Base-by-base conservation (phyloP, 768 basidiomycete species). In the Hericium coralloides region DNA sequence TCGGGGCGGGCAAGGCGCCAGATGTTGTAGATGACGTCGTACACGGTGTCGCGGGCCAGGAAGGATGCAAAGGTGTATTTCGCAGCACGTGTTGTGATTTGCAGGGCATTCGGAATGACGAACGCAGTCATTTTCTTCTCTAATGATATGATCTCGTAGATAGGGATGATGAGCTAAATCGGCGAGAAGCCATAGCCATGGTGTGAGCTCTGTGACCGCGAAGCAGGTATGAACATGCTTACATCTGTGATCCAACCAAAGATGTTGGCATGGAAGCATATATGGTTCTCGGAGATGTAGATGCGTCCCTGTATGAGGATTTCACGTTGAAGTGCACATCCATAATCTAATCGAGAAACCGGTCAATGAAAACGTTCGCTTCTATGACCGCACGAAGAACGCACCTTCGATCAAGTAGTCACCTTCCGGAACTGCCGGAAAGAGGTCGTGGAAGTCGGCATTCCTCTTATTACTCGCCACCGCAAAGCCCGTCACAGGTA, bases 221-320 rank as follows among this genome's bases (percentile, higher is more conserved):
- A 31, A 31, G 31, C 31, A 31, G 31, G 5, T 31, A 31, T 31
- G 31, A 31, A 31, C 31, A 0, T 8, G 76, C 94, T 70, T 70
- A 95, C 95, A 67, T 95, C 86, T 26, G 95, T 98, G 51, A 97
- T 88, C 97, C 95, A 98, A 45, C 97, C 95, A 70, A 98, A 95
- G 47, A 98, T 98, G 67, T 98, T 98, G 45, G 97, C 95, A 64
- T 99, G 92, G 76, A 98, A 99, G 74, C 93, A 98, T n/a, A 98
- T 81, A 67, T 98, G 95, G 72, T 98, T 98, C 72, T 99, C 95
- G 7, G 97, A 98, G 22, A 98, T 91, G 71, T 98, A 98, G 56
- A 99, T 69, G 12, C 97, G 79, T 4, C 97, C 97, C 77, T 98
- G 97, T 45, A 98, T 88, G 31, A 98, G 77, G 63, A 98, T 98